phyloP scores from a whole-genome alignment of 352 stramenopile species.

The Aphanomyces cochlioides region DNA sequence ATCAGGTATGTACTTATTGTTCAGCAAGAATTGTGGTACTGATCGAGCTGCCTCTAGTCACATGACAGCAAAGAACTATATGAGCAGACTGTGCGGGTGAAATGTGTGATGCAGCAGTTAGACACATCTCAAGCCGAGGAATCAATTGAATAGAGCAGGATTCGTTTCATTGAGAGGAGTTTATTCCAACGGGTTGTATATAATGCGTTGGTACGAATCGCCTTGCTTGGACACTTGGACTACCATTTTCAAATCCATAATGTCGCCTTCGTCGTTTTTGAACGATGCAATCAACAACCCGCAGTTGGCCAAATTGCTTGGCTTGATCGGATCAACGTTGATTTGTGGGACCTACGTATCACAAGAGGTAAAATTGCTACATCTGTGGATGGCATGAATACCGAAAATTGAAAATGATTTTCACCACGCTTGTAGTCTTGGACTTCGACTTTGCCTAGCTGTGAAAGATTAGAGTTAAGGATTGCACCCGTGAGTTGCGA shows the following conservation, averaged over 20 bases:
- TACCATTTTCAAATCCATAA: conserved; percentile 86
- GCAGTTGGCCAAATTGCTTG: conserved; percentile 84
- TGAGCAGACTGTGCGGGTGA: conserved; percentile 3
- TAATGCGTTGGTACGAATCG: conserved; percentile 69
- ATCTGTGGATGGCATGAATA: conserved; percentile 29
- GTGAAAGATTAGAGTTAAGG: conserved; percentile 45
- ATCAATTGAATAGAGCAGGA: background rate
- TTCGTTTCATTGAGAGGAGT: background rate
- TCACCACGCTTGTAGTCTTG: conserved; percentile 57
- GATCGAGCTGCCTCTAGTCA: conserved; percentile 32
- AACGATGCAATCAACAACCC: conserved; percentile 82
- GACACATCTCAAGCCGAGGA: conserved; percentile 1
- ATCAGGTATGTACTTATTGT: conserved; percentile 38
- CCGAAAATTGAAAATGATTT: conserved; percentile 85
- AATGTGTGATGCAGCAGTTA: conserved; percentile 3
- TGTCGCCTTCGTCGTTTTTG: conserved; percentile 61
- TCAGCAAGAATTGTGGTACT: background rate
- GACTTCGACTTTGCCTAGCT: conserved; percentile 65
- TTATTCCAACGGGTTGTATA: conserved; percentile 87
- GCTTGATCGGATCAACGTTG: conserved; percentile 65
- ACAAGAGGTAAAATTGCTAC: background rate
- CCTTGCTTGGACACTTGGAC: conserved; percentile 81
- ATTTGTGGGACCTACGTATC: conserved; percentile 58
- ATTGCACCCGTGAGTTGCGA: conserved; percentile 11
- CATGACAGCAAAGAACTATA: conserved; percentile 37